Evolutionary conservation across 257 asterid genomes (phyloP).

Genomic region (Ilex asprella): DNA sequence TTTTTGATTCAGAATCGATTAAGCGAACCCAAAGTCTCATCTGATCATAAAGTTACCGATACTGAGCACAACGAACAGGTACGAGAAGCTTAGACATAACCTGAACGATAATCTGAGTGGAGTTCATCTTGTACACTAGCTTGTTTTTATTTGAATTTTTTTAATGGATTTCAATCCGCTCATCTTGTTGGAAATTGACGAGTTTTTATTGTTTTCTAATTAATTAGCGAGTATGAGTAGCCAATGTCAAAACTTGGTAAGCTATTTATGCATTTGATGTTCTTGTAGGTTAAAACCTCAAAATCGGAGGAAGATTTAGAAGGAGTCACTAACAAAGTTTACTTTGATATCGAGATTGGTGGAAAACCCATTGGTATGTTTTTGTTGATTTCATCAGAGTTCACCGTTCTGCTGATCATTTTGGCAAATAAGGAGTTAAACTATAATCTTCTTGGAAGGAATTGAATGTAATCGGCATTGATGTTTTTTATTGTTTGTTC

Average conservation of each 20-base stretch:
- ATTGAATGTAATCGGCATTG: background rate
- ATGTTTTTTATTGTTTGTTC: background rate
- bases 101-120: too few relatives aligned
- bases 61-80: constrained; percentile 36
- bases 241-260: too few relatives aligned
- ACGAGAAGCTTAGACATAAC: too few relatives aligned
- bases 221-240: background rate
- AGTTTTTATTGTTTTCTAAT: background rate
- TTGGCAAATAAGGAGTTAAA: too few relatives aligned
- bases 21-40: constrained; percentile 37
- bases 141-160: too few relatives aligned
- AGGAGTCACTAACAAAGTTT: constrained; percentile 67
- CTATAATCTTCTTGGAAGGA: background rate
- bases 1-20: constrained; percentile 50
- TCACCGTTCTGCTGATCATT: background rate
- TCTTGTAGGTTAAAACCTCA: constrained; percentile 32
- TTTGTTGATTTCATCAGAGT: background rate
- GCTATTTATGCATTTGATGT: background rate
- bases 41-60: constrained; percentile 24
- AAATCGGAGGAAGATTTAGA: constrained; percentile 28
- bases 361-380: constrained; percentile 54
- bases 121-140: too few relatives aligned
- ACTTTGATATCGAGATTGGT: constrained; percentile 66
- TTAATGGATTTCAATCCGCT: too few relatives aligned
- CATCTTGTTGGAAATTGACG: too few relatives aligned